These are phyloP conservation scores for Psilocybe azurescens DNA, from an alignment of 768 basidiomycete genomes.

Conservation along the genomic window DNA sequence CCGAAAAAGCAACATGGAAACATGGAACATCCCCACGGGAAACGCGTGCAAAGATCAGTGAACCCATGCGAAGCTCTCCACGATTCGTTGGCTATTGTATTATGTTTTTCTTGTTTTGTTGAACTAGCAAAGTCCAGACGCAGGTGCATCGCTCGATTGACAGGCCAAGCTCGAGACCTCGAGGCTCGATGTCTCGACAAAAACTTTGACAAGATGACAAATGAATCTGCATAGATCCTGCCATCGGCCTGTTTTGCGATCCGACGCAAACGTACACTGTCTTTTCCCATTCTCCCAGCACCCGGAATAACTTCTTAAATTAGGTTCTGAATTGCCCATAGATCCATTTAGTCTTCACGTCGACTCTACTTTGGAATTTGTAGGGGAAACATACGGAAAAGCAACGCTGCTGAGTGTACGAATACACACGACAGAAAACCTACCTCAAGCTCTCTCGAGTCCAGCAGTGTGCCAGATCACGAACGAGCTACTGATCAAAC, in stretches of 20 bases:
- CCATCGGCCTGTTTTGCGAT: background rate
- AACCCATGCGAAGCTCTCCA: background rate
- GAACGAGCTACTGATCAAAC: slow-evolving; percentile 2
- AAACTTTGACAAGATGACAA: background rate
- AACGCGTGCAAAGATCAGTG: background rate
- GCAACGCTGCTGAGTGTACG: too few relatives aligned
- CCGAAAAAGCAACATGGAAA: too few relatives aligned
- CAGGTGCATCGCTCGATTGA: background rate
- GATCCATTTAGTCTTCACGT: background rate
- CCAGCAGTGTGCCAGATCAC: too few relatives aligned
- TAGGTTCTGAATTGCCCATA: too few relatives aligned
- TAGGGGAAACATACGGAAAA: too few relatives aligned
- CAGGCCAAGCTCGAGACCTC: background rate
- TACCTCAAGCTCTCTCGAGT: too few relatives aligned
- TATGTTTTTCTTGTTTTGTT: background rate
- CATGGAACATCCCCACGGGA: background rate
- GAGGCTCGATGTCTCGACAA: background rate
- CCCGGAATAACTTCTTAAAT: background rate
- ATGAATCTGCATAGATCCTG: slow-evolving; percentile 1
- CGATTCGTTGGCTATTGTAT: background rate
- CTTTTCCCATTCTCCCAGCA: background rate
- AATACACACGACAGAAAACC: too few relatives aligned
- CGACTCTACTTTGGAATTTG: too few relatives aligned
- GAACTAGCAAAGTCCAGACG: too few relatives aligned
- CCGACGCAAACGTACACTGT: background rate